Percentiles rank a stretch among this genome's conserved stretches.
These are phyloP conservation scores for Solanum chacoense DNA, from an alignment of 305 asterid species.

Conservation along the genomic window DNA sequence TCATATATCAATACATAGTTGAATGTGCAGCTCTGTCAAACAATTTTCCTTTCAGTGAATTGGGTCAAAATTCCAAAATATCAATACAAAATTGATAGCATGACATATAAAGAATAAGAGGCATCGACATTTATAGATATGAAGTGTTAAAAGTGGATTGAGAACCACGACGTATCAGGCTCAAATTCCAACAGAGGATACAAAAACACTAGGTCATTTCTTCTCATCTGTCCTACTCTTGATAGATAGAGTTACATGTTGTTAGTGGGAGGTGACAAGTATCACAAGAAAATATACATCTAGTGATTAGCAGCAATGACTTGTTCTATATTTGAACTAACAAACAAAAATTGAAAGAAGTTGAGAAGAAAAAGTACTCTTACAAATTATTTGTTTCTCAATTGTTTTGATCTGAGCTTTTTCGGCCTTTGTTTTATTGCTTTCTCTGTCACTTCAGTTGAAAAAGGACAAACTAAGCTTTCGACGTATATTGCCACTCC, in stretches of 20 bases:
- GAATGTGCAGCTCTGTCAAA: not conserved
- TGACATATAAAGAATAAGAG: not conserved
- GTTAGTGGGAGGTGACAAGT: not conserved
- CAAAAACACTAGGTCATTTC: not conserved
- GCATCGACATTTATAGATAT: not conserved
- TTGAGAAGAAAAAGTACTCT: not conserved
- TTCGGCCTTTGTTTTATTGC: not conserved
- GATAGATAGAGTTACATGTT: not conserved
- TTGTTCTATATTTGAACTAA: not conserved
- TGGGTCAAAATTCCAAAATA: not conserved
- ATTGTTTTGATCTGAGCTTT: not conserved
- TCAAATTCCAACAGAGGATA: not conserved
- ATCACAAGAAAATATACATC: not conserved
- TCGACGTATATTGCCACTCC: conserved; percentile 29
- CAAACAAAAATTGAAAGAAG: not conserved
- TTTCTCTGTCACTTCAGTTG: not conserved
- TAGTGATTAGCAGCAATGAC: not conserved
- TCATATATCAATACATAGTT: not conserved
- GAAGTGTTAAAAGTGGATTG: not conserved
- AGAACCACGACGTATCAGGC: not conserved
- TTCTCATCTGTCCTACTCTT: not conserved
- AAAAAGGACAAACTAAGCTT: conserved; percentile 37
- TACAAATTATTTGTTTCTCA: not conserved
- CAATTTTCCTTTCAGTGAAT: not conserved
- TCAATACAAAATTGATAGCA: not conserved